Conservation (phyloP, 1,284 basidiomycete species). For the Grifola frondosa region DNA sequence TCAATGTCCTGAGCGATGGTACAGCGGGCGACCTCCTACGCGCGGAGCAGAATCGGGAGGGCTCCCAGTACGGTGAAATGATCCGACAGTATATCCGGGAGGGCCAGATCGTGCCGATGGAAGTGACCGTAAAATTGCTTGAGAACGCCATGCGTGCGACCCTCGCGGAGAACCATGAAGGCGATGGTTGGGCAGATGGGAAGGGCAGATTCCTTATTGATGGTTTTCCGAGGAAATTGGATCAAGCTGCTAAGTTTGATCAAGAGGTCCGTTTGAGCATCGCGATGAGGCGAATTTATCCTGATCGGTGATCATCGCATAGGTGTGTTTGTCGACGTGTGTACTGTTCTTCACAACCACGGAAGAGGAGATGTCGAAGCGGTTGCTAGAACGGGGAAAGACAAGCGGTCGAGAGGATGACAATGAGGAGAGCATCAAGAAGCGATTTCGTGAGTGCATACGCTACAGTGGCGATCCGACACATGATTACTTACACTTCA, state of each 20-base stretch:
- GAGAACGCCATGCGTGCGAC: constrained; percentile 88
- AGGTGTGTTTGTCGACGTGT: constrained; percentile 81
- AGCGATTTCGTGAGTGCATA: constrained; percentile 80
- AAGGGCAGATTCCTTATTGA: constrained; percentile 92
- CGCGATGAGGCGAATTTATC: too few species aligned
- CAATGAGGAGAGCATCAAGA: constrained; percentile 93
- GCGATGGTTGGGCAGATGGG: constrained; percentile 70
- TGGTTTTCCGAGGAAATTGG: constrained; percentile 98
- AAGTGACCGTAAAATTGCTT: constrained; percentile 94
- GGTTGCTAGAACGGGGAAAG: constrained; percentile 88
- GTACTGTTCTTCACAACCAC: constrained; percentile 92
- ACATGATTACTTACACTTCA: constrained; percentile 2
- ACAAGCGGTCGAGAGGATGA: constrained; percentile 97
- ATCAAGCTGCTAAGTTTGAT: constrained; percentile 95
- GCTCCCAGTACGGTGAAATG: constrained; percentile 83
- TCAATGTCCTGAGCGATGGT: neutral
- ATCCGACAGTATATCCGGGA: constrained; percentile 91
- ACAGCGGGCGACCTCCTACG: constrained; percentile 95
- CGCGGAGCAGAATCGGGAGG: constrained; percentile 87
- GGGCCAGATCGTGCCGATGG: constrained; percentile 95
- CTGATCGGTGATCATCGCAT: constrained; percentile 7
- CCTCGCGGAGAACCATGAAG: constrained; percentile 44
- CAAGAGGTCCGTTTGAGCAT: constrained; percentile 64
- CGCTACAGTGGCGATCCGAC: neutral
- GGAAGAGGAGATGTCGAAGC: constrained; percentile 84